Conservation (phyloP, 441 rosid genomes). For the Eutrema salsugineum region DNA sequence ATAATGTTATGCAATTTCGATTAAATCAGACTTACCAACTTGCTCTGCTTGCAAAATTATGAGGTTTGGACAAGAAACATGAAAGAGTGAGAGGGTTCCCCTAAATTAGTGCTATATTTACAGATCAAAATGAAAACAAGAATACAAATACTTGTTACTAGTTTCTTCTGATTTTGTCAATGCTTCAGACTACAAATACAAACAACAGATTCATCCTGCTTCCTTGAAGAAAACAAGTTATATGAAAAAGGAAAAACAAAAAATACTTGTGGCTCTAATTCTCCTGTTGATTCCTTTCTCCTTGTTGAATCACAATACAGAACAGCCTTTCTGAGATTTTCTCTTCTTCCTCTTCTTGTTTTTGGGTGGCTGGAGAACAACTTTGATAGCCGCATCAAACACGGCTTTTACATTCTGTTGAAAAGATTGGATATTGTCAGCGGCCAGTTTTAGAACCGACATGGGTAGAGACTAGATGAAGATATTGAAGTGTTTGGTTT, state of each 20-base stretch:
- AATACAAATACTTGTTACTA: background rate
- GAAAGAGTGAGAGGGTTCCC: background rate
- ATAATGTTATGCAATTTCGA: too few species aligned
- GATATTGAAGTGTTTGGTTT: background rate
- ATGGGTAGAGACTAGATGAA: too few species aligned
- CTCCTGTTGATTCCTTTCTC: conserved; percentile 12
- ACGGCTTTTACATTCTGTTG: conserved; percentile 68
- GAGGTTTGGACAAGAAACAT: too few species aligned
- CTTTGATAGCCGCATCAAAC: conserved; percentile 63
- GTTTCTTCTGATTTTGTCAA: background rate
- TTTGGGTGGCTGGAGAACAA: conserved; percentile 67
- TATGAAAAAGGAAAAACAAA: conserved; percentile 16
- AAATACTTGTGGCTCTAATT: conserved; percentile 4
- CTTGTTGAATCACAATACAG: conserved; percentile 56
- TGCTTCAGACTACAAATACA: conserved; percentile 30
- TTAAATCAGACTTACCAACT: background rate
- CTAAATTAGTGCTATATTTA: too few species aligned
- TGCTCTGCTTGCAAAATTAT: too few species aligned
- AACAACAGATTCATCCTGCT: conserved; percentile 31
- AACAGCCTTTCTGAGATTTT: conserved; percentile 54
- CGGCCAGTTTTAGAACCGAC: too few species aligned
- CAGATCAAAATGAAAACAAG: background rate
- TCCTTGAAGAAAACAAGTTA: conserved; percentile 23
- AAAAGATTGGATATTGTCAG: background rate
- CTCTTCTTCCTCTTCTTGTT: conserved; percentile 57